Evolutionary conservation across 352 stramenopile genomes (phyloP), one percentile per base, ranked within the genome.

Genomic region (Phytophthora chlamydospora): DNA sequence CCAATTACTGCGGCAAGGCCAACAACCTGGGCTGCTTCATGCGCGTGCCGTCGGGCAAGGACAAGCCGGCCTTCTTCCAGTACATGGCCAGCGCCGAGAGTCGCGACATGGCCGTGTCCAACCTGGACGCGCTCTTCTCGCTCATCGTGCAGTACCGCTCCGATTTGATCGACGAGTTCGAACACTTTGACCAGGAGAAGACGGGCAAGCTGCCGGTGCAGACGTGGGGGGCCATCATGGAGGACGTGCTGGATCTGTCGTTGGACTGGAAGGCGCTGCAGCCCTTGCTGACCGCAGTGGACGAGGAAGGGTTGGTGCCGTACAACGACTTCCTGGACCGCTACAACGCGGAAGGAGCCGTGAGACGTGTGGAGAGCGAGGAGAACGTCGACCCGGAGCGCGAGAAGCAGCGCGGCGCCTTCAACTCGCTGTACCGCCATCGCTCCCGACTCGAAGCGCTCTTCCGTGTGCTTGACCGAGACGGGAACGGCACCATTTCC

Each of bases 1-100:
- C 84, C 33, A 93, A 94, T 48, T 96, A 96, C 60, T 91, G 86
- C 51, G 83, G 85, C 46, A 89, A 89, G 48, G 83, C 85, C 29
- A 93, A 95, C 58, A 95, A 93, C 53, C 68, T 93, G 4, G 86
- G 86, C 35, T 93, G 84, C 51, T 95, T 93, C 52, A 92, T 95
- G 76, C 86, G 83, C 17, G 85, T 95, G 33, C 84, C 84, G 19
- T 76, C 79, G 17, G 80, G 76, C 32, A 73, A 79, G 31, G 80
- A 79, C 38, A 95, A 93, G 56, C 86, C 86, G 9, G 84, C 82
- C 5, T 95, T 95, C 57, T 92, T 95, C 65, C 86, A 95, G 73
- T 95, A 93, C 63, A 95, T 93, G 83, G 86, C 86, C 9, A 93
- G 77, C 24, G 77, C 79, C 12, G 84, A 91, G 62, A 87, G 83